phyloP scores from a whole-genome alignment of 75 land plant species.

The Pinus taeda region DNA sequence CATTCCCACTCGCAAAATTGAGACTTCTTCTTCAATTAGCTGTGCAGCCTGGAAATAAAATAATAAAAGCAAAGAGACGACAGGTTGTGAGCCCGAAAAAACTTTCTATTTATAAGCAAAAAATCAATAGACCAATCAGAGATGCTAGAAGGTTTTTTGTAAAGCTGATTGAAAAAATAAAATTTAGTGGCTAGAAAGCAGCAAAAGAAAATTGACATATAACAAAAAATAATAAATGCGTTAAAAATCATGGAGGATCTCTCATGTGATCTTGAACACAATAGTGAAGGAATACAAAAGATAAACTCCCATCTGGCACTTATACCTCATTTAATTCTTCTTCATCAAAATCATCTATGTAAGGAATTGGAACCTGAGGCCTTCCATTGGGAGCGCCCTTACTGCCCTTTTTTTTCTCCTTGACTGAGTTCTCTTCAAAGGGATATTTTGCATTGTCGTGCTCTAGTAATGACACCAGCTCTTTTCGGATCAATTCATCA shows the following conservation, averaged over 20 bases:
- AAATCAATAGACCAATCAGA: not conserved
- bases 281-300: not conserved
- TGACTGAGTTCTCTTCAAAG: slow-evolving; percentile 53
- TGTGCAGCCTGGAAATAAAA: slow-evolving; percentile 58
- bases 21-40: slow-evolving; percentile 66
- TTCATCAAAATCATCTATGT: slow-evolving; percentile 89
- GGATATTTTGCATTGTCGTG: slow-evolving; percentile 96
- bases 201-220: not conserved
- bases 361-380: slow-evolving; percentile 37
- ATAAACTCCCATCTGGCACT: not conserved
- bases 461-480: slow-evolving; percentile 73
- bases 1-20: slow-evolving; percentile 71
- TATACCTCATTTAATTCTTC: slow-evolving; percentile 70
- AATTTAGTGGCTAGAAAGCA: not conserved
- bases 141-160: not conserved
- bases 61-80: not conserved
- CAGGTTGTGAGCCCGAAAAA: not conserved
- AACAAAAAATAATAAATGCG: not conserved
- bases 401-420: slow-evolving; percentile 66
- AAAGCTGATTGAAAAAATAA: too few relatives aligned
- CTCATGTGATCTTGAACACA: not conserved
- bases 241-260: not conserved
- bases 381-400: slow-evolving; percentile 50
- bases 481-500: slow-evolving; percentile 79
- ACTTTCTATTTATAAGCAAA: not conserved